Conservation (phyloP, 306 rosid genomes). For the Psophocarpus tetragonolobus region DNA sequence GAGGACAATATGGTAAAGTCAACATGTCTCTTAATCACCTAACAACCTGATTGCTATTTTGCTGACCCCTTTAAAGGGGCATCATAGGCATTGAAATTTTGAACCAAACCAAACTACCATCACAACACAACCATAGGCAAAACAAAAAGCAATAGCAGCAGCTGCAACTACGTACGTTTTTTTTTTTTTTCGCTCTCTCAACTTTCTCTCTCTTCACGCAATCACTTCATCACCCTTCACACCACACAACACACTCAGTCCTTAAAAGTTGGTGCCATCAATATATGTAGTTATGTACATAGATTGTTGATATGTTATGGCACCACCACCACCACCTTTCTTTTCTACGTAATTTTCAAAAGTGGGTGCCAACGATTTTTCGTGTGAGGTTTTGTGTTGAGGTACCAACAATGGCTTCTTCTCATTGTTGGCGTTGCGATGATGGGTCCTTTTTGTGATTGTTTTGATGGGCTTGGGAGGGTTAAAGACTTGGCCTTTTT, state of each 20-base stretch:
- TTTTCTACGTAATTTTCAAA: background rate
- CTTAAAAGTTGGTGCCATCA: too few species aligned
- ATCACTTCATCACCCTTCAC: constrained; percentile 39
- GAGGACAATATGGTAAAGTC: constrained; percentile 28
- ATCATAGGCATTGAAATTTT: constrained; percentile 38
- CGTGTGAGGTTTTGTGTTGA: constrained; percentile 22
- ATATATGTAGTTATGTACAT: background rate
- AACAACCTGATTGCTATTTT: background rate
- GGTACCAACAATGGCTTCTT: constrained; percentile 43
- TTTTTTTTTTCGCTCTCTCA: constrained; percentile 2
- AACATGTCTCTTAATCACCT: background rate
- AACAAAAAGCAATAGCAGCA: background rate
- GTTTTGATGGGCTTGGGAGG: constrained; percentile 38
- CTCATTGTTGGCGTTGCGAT: background rate
- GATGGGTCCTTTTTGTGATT: constrained; percentile 6
- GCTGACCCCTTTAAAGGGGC: constrained; percentile 28
- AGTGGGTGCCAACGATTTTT: constrained; percentile 1
- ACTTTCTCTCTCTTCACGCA: constrained; percentile 37
- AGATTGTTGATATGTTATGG: constrained; percentile 10
- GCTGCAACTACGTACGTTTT: background rate
- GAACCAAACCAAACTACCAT: constrained; percentile 31
- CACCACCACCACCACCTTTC: constrained; percentile 18
- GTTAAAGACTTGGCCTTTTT: background rate
- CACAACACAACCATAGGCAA: background rate
- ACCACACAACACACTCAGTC: background rate